These are phyloP conservation scores for Tuber calosporum DNA, from an alignment of 495 filamentous ascomycete genomes.

Conservation along the genomic window DNA sequence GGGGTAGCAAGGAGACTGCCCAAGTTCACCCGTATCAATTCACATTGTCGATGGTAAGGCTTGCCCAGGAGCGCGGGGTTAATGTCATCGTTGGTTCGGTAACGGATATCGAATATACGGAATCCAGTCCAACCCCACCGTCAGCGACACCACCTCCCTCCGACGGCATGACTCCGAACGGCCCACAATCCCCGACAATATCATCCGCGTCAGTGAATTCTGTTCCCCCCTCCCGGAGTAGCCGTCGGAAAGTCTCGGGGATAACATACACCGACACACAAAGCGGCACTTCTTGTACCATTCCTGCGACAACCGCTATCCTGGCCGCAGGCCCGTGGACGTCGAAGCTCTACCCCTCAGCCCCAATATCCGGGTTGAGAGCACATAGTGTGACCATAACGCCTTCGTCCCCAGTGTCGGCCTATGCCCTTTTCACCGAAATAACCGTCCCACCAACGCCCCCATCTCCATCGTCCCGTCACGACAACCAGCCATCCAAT, in stretches of 20 bases:
- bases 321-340: slow-evolving; percentile 92
- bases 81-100: slow-evolving; percentile 63
- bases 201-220: slow-evolving; percentile 33
- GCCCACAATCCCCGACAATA: slow-evolving; percentile 30
- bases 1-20: slow-evolving; percentile 62
- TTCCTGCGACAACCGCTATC: slow-evolving; percentile 72
- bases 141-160: slow-evolving; percentile 23
- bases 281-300: slow-evolving; percentile 51
- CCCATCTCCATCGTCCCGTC: slow-evolving; percentile 42
- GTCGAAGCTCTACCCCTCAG: slow-evolving; percentile 58
- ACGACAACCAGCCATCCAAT: slow-evolving; percentile 35
- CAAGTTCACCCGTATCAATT: slow-evolving; percentile 94
- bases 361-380: slow-evolving; percentile 71
- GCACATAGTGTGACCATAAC: slow-evolving; percentile 88
- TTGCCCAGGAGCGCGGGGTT: slow-evolving; percentile 69
- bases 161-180: slow-evolving; percentile 12
- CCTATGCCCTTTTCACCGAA: slow-evolving; percentile 84
- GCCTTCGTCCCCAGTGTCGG: slow-evolving; percentile 64
- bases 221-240: slow-evolving; percentile 18
- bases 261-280: slow-evolving; percentile 69
- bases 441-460: slow-evolving; percentile 64
- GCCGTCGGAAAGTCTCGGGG: slow-evolving; percentile 50
- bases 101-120: slow-evolving; percentile 54
- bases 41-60: slow-evolving; percentile 74
- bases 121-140: slow-evolving; percentile 37